phyloP scores from a whole-genome alignment of 106 monocot genomes.

The Dendrobium catenatum region DNA sequence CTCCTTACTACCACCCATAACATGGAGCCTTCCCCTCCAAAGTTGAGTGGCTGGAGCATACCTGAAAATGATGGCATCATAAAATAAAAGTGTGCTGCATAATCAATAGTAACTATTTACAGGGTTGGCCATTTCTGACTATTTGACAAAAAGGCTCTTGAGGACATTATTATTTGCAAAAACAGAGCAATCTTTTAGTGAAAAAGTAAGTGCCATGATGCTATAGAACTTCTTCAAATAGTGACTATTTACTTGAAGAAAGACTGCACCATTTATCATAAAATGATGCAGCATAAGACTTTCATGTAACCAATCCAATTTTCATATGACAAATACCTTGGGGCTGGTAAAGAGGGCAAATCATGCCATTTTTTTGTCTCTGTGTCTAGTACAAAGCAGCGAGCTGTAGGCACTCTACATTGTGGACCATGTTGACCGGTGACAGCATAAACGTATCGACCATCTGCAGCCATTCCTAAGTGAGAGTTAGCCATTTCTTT shows the following conservation, averaged over 20 bases:
- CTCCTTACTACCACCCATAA: constrained; percentile 92
- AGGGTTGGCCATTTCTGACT: background rate
- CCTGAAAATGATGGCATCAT: constrained; percentile 27
- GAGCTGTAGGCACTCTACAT: constrained; percentile 66
- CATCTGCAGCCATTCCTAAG: constrained; percentile 83
- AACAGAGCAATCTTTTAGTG: too few species aligned
- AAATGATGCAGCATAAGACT: too few species aligned
- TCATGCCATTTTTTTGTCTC: constrained; percentile 53
- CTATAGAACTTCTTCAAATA: too few species aligned
- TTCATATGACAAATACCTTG: constrained; percentile 37
- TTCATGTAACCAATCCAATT: background rate
- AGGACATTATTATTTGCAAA: background rate
- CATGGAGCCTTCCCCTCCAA: constrained; percentile 89
- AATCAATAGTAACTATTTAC: background rate
- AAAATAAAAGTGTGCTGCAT: background rate
- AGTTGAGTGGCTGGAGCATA: constrained; percentile 90
- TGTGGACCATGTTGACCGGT: constrained; percentile 87
- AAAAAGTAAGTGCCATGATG: too few species aligned
- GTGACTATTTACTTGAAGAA: background rate
- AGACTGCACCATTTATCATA: background rate
- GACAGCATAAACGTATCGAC: constrained; percentile 69
- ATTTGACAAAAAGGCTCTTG: background rate
- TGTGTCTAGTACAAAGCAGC: constrained; percentile 70
- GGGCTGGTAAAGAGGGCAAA: constrained; percentile 60
- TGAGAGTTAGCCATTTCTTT: constrained; percentile 97